Base-by-base conservation (phyloP, 192 early-diverging fungal genomes). In the Linnemannia elongata region DNA sequence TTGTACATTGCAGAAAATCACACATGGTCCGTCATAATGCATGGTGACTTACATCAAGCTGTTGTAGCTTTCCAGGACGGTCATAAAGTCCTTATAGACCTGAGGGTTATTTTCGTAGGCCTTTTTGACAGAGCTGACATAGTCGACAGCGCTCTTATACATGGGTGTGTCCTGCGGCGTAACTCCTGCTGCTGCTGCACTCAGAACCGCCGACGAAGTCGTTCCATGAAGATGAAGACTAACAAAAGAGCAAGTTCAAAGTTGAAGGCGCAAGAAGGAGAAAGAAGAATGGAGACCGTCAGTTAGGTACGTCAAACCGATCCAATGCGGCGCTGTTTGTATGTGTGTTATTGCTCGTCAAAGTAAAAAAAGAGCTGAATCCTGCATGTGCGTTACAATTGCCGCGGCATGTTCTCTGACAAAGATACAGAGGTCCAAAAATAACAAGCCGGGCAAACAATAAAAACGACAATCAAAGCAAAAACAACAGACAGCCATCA, bases 71-170 rank as follows among this genome's bases (percentile, higher is more conserved):
- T 81, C 85, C 63, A 87, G 44, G 36, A 72, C 80, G 1, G 75
- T 55, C 41, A 87, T 36, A 42, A 87, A 87, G 54, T 87, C 79
- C 10, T 76, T 81, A 68, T 81, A 87, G 35, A 87, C 80, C 66
- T 68, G 77, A 63, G 85, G 85, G 36, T 81, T 81, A 66, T 47
- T 81, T 44, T 81, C 76, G 38, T 87, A 87, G 0, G 85, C 85
- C 45, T 87, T 87, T 41, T 78, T 81, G 57, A 87, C 85, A 24
- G 79, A 87, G 9, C 79, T 76, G 45, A 87, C 76, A 71, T 87
- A 87, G 49, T 87, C 85, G 3, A 87, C 85, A 22, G 85, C 85
- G 36, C 69, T 81, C 66, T 73, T 81, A 73, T 81, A 81, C 22
- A 87, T 78, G 42, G 85, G 85, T 27, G 85, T 81, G 77, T 80